Conservation (phyloP, 2,329 filamentous ascomycete genomes). For the Botrytis aclada region DNA sequence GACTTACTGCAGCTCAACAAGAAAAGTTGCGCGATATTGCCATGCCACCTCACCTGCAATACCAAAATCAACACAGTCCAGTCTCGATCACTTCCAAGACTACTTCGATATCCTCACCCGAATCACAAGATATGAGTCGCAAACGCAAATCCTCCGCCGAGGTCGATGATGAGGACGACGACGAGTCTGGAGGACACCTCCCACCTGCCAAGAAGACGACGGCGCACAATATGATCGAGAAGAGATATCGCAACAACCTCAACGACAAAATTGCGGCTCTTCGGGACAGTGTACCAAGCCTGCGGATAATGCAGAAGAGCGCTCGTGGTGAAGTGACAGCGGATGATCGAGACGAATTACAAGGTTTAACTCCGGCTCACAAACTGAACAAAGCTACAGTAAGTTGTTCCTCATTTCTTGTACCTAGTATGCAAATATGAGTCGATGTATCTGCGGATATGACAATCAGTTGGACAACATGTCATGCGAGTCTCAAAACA, state of each 20-base stretch:
- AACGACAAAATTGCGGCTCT: slow-evolving; percentile 96
- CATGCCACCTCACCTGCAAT: slow-evolving; percentile 61
- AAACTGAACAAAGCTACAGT: slow-evolving; percentile 98
- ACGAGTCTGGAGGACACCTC: slow-evolving; percentile 56
- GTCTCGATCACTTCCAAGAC: slow-evolving; percentile 51
- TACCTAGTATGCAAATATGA: background rate
- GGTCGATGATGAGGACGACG: slow-evolving; percentile 56
- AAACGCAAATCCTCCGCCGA: slow-evolving; percentile 70
- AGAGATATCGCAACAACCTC: slow-evolving; percentile 90
- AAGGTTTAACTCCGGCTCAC: slow-evolving; percentile 81
- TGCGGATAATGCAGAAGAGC: slow-evolving; percentile 78
- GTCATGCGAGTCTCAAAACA: slow-evolving; percentile 20
- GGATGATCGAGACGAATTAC: slow-evolving; percentile 74
- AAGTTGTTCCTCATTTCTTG: slow-evolving; percentile 25
- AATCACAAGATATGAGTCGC: slow-evolving; percentile 49
- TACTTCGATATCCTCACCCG: slow-evolving; percentile 58
- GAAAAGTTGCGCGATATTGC: slow-evolving; percentile 61
- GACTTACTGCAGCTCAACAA: slow-evolving; percentile 56
- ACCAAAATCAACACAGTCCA: slow-evolving; percentile 51
- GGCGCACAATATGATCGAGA: slow-evolving; percentile 97
- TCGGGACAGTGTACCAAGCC: slow-evolving; percentile 84
- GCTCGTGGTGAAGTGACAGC: slow-evolving; percentile 64
- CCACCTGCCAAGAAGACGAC: slow-evolving; percentile 81
- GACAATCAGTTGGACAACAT: slow-evolving; percentile 4
- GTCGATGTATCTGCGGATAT: slow-evolving; percentile 9